phyloP scores from a whole-genome alignment of 148 eudicot genomes.

The Salicornia ramosissima region DNA sequence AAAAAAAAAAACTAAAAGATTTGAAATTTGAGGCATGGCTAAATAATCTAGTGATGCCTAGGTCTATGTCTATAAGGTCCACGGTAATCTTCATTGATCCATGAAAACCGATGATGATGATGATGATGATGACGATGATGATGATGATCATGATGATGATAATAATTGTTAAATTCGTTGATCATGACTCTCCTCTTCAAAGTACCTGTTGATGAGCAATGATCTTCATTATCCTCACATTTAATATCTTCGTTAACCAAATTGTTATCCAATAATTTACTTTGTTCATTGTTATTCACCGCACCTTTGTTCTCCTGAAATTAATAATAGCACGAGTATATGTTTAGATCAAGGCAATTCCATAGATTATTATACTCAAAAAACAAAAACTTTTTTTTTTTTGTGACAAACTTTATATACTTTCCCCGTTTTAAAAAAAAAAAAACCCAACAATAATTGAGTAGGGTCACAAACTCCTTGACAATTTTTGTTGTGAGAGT shows the following conservation, averaged over 20 bases:
- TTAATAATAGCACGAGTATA: background rate
- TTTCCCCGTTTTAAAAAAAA: too few relatives aligned
- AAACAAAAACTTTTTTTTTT: too few relatives aligned
- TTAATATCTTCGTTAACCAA: background rate
- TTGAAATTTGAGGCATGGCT: background rate
- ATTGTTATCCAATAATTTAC: background rate
- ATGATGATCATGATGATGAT: background rate
- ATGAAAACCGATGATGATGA: conserved; percentile 43
- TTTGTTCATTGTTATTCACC: background rate
- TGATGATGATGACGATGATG: background rate
- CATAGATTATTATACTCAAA: too few relatives aligned
- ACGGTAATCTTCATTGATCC: conserved; percentile 65
- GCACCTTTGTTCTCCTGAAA: background rate
- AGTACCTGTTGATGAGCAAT: conserved; percentile 36
- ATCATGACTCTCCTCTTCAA: conserved; percentile 31
- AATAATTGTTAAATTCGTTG: conserved; percentile 24
- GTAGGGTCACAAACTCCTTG: too few relatives aligned
- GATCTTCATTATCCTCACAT: conserved; percentile 23
- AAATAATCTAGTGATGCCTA: conserved; percentile 43
- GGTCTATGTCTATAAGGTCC: conserved; percentile 57
- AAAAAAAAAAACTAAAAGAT: background rate
- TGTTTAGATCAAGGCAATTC: too few relatives aligned
- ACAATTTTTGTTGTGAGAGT: too few relatives aligned
- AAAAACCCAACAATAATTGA: too few relatives aligned
- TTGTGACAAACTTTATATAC: too few relatives aligned